phyloP scores from a whole-genome alignment of 1,284 basidiomycete genomes.

The Moniliella sp. region DNA sequence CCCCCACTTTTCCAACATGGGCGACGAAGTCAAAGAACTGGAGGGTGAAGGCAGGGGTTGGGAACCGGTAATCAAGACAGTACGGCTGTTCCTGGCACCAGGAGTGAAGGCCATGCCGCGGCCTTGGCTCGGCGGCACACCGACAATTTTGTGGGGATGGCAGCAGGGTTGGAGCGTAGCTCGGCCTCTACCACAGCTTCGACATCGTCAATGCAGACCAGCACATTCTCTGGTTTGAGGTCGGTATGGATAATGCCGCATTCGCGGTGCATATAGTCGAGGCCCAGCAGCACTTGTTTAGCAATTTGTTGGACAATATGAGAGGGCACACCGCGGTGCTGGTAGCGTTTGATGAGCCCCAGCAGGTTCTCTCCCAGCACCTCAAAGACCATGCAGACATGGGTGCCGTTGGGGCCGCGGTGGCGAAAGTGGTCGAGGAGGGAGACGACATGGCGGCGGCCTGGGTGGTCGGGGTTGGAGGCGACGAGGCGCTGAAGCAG shows the following conservation, averaged over 20 bases:
- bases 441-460: constrained; percentile 49
- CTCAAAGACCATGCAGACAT: constrained; percentile 99
- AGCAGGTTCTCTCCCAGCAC: constrained; percentile 94
- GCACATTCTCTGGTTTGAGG: constrained; percentile 90
- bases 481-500: constrained; percentile 81
- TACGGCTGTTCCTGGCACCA: constrained; percentile 57
- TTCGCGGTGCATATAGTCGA: constrained; percentile 91
- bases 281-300: constrained; percentile 77
- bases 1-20: constrained; percentile 69
- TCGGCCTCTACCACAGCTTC: constrained; percentile 77
- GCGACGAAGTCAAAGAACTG: constrained; percentile 50
- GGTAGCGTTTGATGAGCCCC: constrained; percentile 81
- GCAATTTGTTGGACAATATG: constrained; percentile 84
- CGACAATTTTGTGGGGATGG: constrained; percentile 61
- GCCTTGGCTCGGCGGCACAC: constrained; percentile 81
- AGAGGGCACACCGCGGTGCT: constrained; percentile 86
- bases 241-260: constrained; percentile 69
- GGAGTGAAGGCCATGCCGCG: constrained; percentile 93
- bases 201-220: constrained; percentile 91
- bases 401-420: constrained; percentile 80
- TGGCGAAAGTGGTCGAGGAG: constrained; percentile 93
- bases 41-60: constrained; percentile 65
- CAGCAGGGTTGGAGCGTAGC: constrained; percentile 44
- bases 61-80: constrained; percentile 70
- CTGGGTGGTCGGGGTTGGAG: constrained; percentile 43